Evolutionary conservation across 2,329 filamentous ascomycete genomes (phyloP), one percentile per base, ranked within the genome.

Genomic region (Colletotrichum lupini): DNA sequence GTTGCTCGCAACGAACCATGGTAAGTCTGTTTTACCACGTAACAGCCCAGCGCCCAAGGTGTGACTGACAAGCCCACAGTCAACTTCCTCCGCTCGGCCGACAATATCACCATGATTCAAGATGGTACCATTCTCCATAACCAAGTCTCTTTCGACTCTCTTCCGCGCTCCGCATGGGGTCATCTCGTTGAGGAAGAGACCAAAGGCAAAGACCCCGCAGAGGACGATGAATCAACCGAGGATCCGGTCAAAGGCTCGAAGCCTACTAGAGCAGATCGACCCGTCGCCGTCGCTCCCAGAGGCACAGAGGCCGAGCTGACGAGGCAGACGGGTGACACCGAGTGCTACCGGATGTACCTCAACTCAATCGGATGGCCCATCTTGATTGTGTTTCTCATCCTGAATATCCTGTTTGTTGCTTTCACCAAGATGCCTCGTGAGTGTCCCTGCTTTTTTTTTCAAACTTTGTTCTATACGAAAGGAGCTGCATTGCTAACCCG

Each of bases 1-100:
- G 1, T 71, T 89, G 1, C 76, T 88, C 5, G 82, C 82, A 2
- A 85, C 85, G 0, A 84, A 86, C 63, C 80, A 81, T 1, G 76
- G 81, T 79, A 77, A 74, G 74, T 77, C 71, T 11, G 19, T 73
- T 26, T 63, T 46, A 46, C 11, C n/a, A 46, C 42, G 6, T 8
- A 46, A 46, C 3, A 46, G 4, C 3, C 19, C 28, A 35, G 5
- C 12, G 37, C 5, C 37, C 14, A 42, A 42, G 14, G 30, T 26
- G 52, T 14, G 30, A 55, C 74, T 72, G 30, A 68, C 56, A 12
- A 5, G 1, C 14, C 64, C 55, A 3, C 9, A 80, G 79, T 76
- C 28, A 71, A 78, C 9, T 80, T 79, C 19, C 53, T 81, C 1
- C 60, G 74, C 1, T 73, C 73, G 0, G 78, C 80, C 1, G 76